Evolutionary conservation across 441 rosid species (phyloP).

Genomic region (Capsella rubella): DNA sequence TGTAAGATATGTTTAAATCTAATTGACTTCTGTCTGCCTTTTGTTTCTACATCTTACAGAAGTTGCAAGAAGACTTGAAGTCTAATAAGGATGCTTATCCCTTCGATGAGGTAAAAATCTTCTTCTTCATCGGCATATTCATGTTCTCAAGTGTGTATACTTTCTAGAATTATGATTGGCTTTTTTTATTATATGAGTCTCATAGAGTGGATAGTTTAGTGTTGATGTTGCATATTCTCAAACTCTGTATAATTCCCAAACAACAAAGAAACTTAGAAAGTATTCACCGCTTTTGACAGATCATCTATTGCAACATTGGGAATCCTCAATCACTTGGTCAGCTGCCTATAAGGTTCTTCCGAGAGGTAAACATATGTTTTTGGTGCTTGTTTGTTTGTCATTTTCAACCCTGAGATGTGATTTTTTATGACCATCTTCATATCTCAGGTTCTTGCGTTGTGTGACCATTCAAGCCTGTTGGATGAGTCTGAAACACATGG

Average conservation of each 20-base stretch:
- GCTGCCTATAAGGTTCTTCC: constrained; percentile 80
- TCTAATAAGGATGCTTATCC: constrained; percentile 68
- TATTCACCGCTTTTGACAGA: constrained; percentile 51
- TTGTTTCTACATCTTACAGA: constrained; percentile 47
- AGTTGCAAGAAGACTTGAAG: constrained; percentile 71
- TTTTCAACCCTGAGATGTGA: constrained; percentile 21
- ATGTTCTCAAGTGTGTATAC: not conserved
- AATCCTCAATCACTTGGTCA: constrained; percentile 97
- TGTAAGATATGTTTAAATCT: not conserved
- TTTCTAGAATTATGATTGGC: not conserved
- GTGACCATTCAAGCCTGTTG: constrained; percentile 81
- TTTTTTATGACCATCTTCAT: constrained; percentile 3
- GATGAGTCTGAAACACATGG: constrained; percentile 85
- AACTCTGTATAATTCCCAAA: not conserved
- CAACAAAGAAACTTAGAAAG: not conserved
- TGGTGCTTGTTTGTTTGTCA: not conserved
- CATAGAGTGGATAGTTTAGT: constrained; percentile 4
- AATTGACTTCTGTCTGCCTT: not conserved
- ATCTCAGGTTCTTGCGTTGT: constrained; percentile 82
- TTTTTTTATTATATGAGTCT: not conserved
- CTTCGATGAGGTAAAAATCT: constrained; percentile 71
- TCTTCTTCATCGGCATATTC: not conserved
- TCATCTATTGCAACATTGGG: constrained; percentile 89
- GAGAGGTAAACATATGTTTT: constrained; percentile 60
- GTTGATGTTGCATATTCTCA: not conserved